Evolutionary conservation across 129 eudicot genomes (phyloP).

Genomic region (Pseudognaphalium luteoalbum): DNA sequence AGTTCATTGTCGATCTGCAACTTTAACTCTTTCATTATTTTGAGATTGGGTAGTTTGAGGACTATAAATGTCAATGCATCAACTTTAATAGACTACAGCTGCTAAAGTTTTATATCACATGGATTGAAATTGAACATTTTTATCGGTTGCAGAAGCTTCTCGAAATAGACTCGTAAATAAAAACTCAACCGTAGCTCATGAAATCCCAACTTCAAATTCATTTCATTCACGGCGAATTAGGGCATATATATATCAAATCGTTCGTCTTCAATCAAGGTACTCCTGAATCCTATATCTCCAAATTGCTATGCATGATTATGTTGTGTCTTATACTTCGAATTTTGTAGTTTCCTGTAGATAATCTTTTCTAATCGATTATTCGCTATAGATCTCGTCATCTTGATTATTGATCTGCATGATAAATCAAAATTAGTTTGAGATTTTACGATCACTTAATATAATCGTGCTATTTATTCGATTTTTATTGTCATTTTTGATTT

Average conservation of each 20-base stretch:
- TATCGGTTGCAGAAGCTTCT: slow-evolving; percentile 21
- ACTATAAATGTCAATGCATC: background rate
- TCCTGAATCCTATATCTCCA: background rate
- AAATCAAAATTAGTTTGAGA: background rate
- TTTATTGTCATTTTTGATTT: background rate
- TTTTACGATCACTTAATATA: background rate
- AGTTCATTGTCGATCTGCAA: too few species aligned
- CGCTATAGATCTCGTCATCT: slow-evolving; percentile 8
- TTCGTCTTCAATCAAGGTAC: slow-evolving; percentile 21
- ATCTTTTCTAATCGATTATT: background rate
- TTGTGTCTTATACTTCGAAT: background rate
- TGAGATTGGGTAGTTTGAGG: background rate
- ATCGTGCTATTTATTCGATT: background rate
- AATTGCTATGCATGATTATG: background rate
- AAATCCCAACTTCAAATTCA: slow-evolving; percentile 3
- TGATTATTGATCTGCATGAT: slow-evolving; percentile 3
- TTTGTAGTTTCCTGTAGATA: background rate
- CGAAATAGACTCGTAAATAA: slow-evolving; percentile 21
- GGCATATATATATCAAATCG: background rate
- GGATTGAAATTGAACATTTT: background rate
- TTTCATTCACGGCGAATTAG: slow-evolving; percentile 4
- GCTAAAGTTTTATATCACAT: background rate
- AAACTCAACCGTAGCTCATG: background rate
- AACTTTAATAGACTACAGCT: background rate
- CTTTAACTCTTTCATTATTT: too few species aligned